phyloP scores from a whole-genome alignment of 768 basidiomycete species.

The Mycena chlorophos region DNA sequence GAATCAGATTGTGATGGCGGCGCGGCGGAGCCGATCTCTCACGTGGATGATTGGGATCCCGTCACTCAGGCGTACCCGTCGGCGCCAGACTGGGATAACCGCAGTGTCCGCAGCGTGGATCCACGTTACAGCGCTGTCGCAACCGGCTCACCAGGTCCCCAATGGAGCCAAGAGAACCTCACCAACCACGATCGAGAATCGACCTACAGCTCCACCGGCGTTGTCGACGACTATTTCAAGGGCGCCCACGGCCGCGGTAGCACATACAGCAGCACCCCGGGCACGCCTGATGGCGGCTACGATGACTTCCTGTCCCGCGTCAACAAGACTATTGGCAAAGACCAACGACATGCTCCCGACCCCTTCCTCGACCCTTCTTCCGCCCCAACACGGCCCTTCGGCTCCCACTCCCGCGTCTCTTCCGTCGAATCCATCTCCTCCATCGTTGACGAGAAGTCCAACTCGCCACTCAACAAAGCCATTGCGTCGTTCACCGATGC shows the following conservation, averaged over 20 bases:
- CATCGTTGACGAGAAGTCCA: slow-evolving; percentile 87
- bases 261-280: slow-evolving; percentile 34
- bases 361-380: slow-evolving; percentile 73
- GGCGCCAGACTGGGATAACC: slow-evolving; percentile 75
- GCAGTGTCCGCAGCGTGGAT: slow-evolving; percentile 40
- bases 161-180: slow-evolving; percentile 62
- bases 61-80: slow-evolving; percentile 61
- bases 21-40: slow-evolving; percentile 51
- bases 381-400: slow-evolving; percentile 74
- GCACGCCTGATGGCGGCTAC: slow-evolving; percentile 48
- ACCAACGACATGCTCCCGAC: slow-evolving; percentile 77
- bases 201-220: slow-evolving; percentile 53
- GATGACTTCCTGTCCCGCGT: slow-evolving; percentile 83
- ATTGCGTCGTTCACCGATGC: slow-evolving; percentile 94
- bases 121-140: slow-evolving; percentile 20
- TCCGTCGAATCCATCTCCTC: slow-evolving; percentile 92
- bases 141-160: slow-evolving; percentile 49
- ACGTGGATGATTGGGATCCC: slow-evolving; percentile 81
- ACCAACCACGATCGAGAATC: slow-evolving; percentile 44
- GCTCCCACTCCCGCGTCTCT: slow-evolving; percentile 72
- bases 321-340: slow-evolving; percentile 78
- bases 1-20: slow-evolving; percentile 64
- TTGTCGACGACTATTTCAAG: slow-evolving; percentile 59
- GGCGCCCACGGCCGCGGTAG: background rate
- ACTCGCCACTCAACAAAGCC: slow-evolving; percentile 92